phyloP scores from a whole-genome alignment of 2,329 filamentous ascomycete genomes.

The Ceratocystis variospora region DNA sequence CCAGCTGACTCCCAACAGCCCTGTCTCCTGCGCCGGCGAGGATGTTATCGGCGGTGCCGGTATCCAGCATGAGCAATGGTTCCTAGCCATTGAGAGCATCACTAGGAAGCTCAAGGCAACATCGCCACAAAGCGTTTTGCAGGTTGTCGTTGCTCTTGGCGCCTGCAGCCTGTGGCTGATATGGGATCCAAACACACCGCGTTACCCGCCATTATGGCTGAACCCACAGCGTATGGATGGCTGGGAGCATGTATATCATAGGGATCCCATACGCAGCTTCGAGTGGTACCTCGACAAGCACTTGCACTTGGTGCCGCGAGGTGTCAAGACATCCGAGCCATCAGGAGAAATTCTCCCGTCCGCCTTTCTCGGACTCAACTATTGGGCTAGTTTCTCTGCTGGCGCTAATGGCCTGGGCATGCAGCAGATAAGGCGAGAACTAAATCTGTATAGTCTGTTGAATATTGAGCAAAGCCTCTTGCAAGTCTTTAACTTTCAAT shows the following conservation, averaged over 20 bases:
- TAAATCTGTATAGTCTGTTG: background rate
- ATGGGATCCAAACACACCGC: background rate
- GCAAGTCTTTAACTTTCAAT: conserved; percentile 4
- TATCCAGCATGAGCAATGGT: conserved; percentile 1
- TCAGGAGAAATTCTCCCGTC: conserved; percentile 5
- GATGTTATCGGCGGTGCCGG: background rate
- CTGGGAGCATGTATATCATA: background rate
- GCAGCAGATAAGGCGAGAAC: background rate
- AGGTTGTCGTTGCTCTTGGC: conserved; percentile 2
- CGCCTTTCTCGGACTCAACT: conserved; percentile 1
- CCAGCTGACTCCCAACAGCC: too few relatives aligned
- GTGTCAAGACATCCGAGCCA: background rate
- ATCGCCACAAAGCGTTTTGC: background rate
- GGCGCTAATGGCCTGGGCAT: background rate
- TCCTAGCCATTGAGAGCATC: background rate
- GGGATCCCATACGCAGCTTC: background rate
- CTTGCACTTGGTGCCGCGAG: background rate
- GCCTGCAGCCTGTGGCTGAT: conserved; percentile 2
- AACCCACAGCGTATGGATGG: background rate
- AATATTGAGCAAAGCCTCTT: conserved; percentile 10
- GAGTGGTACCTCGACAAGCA: conserved; percentile 8
- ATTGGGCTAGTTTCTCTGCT: background rate
- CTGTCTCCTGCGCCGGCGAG: background rate
- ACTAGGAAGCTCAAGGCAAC: background rate
- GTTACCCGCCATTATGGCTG: background rate